Base-by-base conservation (phyloP, 2,329 filamentous ascomycete genomes). In the Venturia pyrina region DNA sequence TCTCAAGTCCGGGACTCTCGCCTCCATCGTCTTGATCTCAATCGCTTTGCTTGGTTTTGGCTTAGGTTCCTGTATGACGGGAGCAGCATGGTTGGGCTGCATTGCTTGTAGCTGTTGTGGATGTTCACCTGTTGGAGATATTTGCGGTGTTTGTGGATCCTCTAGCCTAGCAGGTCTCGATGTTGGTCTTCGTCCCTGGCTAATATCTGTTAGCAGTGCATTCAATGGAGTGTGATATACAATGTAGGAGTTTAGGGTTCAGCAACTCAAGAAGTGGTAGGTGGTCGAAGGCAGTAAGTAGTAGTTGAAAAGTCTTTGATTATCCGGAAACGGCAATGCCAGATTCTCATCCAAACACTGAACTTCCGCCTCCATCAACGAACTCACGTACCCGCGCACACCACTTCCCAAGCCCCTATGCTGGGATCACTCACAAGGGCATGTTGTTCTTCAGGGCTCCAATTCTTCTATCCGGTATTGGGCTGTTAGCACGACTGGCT, bases 401-500 rank as follows among this genome's bases (percentile, higher is more conserved):
- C 63, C 63, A 65, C 63, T 65, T 65, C 63, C 63, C 37, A 48
- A 59, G 46, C 28, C 62, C 62, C 24, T 48, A 64, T 21, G 37
- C 48, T 24, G 46, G 43, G 37, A 40, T n/a, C 19, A 66, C 64
- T 50, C 57, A 66, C 64, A 62, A 56, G 21, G 46, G 43, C 64
- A 62, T 50, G 59, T 57, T 66, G 60, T 65, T 53, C 62, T 65
- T 67, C 48, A 67, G 44, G 41, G 62, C 62, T 15, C 56, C 62
- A 11, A 67, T 60, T 28, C 66, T 43, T 34, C 66, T 48, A 53
- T 62, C 66, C 40, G 66, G 66, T n/a, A 67, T 67, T 10, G 66
- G 66, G 44, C 62, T 66, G 34, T 69, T 21, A 57, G 67, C 70
- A 62, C 74, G 66, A 67, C 69, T 70, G 19, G 71, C 71, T 56